These are phyloP conservation scores for Alternaria hordeiaustralica DNA, from an alignment of 2,329 filamentous ascomycete genomes.

Conservation along the genomic window DNA sequence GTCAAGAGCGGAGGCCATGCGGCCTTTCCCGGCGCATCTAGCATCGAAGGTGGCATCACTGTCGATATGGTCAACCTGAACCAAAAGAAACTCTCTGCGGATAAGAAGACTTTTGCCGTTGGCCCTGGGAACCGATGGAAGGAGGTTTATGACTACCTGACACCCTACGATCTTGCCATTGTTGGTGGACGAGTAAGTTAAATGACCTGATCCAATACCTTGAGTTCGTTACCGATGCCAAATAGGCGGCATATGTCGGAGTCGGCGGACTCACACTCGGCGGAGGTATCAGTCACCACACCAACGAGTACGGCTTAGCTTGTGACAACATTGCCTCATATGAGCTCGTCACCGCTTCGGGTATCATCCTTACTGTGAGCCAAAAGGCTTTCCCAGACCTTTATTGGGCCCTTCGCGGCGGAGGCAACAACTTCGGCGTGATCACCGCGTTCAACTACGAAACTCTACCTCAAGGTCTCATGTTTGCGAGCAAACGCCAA, in stretches of 20 bases:
- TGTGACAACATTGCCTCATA: conserved; percentile 45
- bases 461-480: conserved; percentile 17
- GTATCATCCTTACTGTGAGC: conserved; percentile 22
- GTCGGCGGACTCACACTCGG: conserved; percentile 29
- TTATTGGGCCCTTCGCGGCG: conserved; percentile 48
- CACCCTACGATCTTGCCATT: conserved; percentile 28
- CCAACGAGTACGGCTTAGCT: conserved; percentile 22
- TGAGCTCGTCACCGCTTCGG: conserved; percentile 36
- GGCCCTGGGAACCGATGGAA: conserved; percentile 45
- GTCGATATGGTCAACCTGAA: conserved; percentile 49
- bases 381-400: conserved; percentile 45
- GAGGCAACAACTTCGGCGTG: conserved; percentile 46
- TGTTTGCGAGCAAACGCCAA: conserved; percentile 7
- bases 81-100: conserved; percentile 29
- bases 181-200: conserved; percentile 36
- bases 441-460: conserved; percentile 34
- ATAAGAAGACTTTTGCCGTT: conserved; percentile 34
- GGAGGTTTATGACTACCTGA: conserved; percentile 40
- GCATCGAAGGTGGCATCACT: conserved; percentile 52
- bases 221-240: neutral
- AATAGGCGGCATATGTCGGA: conserved; percentile 22
- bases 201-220: neutral
- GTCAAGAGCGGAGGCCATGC: conserved; percentile 55
- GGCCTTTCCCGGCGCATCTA: conserved; percentile 49
- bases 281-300: conserved; percentile 19